Evolutionary conservation across 208 protist genomes (phyloP).

Genomic region (Trypanosoma conorhini): DNA sequence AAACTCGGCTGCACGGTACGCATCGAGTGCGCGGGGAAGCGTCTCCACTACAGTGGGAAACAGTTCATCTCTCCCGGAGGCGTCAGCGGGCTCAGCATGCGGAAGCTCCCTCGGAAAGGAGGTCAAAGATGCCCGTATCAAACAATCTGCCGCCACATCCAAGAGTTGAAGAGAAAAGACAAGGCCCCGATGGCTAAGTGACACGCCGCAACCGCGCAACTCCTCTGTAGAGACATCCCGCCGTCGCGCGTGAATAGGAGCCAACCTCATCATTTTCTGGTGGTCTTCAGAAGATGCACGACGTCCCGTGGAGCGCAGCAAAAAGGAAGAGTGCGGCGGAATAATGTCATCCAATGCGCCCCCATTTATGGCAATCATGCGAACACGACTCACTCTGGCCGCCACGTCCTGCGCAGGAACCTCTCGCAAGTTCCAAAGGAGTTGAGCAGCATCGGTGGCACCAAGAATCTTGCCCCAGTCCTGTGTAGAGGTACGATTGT

Average conservation of each 20-base stretch:
- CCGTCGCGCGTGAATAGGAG: slow-evolving; percentile 22
- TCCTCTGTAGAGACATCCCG: slow-evolving; percentile 71
- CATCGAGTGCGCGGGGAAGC: slow-evolving; percentile 21
- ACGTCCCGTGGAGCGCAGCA: slow-evolving; percentile 49
- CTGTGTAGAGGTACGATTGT: neutral
- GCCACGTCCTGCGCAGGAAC: slow-evolving; percentile 35
- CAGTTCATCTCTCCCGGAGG: slow-evolving; percentile 38
- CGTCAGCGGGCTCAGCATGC: slow-evolving; percentile 35
- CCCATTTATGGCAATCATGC: slow-evolving; percentile 62
- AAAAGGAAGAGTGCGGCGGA: slow-evolving; percentile 48
- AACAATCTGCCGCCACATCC: slow-evolving; percentile 45
- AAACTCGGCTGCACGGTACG: slow-evolving; percentile 26
- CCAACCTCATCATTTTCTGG: neutral
- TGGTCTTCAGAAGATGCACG: slow-evolving; percentile 11
- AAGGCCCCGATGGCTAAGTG: slow-evolving; percentile 72
- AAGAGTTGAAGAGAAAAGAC: slow-evolving; percentile 81
- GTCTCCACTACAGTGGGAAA: slow-evolving; percentile 70
- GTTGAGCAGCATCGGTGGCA: neutral
- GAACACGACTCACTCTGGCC: slow-evolving; percentile 37
- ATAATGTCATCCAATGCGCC: slow-evolving; percentile 75
- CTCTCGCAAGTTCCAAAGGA: slow-evolving; percentile 32
- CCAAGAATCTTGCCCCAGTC: slow-evolving; percentile 10
- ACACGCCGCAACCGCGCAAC: slow-evolving; percentile 57
- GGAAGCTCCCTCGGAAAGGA: slow-evolving; percentile 37
- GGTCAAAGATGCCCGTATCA: slow-evolving; percentile 61